phyloP scores from a whole-genome alignment of 2,329 filamentous ascomycete genomes.

The Diaporthe vaccinii region DNA sequence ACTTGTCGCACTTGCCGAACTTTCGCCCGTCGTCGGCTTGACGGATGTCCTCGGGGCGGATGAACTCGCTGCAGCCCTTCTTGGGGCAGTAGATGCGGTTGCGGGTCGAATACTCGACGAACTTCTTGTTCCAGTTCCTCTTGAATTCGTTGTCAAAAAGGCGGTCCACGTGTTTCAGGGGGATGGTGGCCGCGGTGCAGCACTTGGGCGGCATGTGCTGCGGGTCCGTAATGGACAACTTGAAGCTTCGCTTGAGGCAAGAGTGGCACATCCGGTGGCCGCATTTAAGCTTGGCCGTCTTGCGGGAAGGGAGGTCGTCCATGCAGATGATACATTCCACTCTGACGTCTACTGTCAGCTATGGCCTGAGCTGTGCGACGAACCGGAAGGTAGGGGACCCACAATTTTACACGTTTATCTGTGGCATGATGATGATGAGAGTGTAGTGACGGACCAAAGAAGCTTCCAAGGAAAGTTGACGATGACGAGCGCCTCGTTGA shows the following conservation, averaged over 20 bases:
- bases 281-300: constrained; percentile 80
- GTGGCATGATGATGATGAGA: constrained; percentile 41
- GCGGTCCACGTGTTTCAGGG: constrained; percentile 80
- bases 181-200: constrained; percentile 80
- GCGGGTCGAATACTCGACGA: constrained; percentile 79
- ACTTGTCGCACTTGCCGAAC: constrained; percentile 78
- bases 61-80: constrained; percentile 82
- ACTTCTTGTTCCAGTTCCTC: constrained; percentile 84
- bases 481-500: constrained; percentile 54
- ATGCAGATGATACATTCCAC: constrained; percentile 81
- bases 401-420: constrained; percentile 46
- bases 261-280: constrained; percentile 84
- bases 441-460: constrained; percentile 47
- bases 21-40: constrained; percentile 70
- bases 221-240: constrained; percentile 80
- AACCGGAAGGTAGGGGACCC: constrained; percentile 37
- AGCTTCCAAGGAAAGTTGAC: constrained; percentile 51
- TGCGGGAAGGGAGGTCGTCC: constrained; percentile 74
- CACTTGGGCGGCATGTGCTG: constrained; percentile 88
- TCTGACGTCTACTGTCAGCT: constrained; percentile 56
- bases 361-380: constrained; percentile 31
- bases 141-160: constrained; percentile 83
- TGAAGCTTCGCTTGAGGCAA: constrained; percentile 82
- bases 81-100: constrained; percentile 85
- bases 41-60: constrained; percentile 78